phyloP scores from a whole-genome alignment of 2,329 filamentous ascomycete species.

The Colletotrichum phormii region DNA sequence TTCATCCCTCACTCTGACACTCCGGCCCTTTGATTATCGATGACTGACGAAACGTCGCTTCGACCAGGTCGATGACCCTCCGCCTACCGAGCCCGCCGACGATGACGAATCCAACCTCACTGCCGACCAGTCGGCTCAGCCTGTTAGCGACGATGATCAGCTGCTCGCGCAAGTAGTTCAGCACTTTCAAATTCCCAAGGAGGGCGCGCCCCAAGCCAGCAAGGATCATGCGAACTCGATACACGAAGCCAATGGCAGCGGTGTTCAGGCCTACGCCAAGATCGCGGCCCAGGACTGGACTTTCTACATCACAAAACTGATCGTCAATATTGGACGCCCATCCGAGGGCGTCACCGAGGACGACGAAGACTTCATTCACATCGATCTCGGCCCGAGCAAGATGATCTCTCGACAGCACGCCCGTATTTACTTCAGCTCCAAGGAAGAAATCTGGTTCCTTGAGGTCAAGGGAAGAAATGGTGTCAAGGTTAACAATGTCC shows the following conservation, averaged over 20 bases:
- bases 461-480: constrained; percentile 92
- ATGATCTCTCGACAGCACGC: constrained; percentile 83
- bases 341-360: constrained; percentile 62
- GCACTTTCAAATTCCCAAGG: constrained; percentile 56
- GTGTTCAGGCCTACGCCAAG: constrained; percentile 82
- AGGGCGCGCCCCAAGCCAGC: constrained; percentile 66
- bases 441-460: constrained; percentile 82
- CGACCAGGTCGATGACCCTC: constrained; percentile 49
- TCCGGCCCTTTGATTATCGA: background rate
- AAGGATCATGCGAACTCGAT: constrained; percentile 73
- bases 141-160: constrained; percentile 63
- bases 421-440: constrained; percentile 77
- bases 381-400: constrained; percentile 89
- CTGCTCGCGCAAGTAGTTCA: constrained; percentile 68
- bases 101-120: constrained; percentile 57
- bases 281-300: constrained; percentile 87
- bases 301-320: constrained; percentile 82
- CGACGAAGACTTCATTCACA: constrained; percentile 73
- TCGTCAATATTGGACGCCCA: constrained; percentile 80
- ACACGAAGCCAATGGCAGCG: constrained; percentile 70
- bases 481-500: constrained; percentile 81
- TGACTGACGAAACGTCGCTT: constrained; percentile 30
- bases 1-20: constrained; percentile 24
- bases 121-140: constrained; percentile 52
- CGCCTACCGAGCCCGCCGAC: constrained; percentile 57